These are phyloP conservation scores for Psilocybe cubensis DNA, from an alignment of 768 basidiomycete species.

Conservation along the genomic window DNA sequence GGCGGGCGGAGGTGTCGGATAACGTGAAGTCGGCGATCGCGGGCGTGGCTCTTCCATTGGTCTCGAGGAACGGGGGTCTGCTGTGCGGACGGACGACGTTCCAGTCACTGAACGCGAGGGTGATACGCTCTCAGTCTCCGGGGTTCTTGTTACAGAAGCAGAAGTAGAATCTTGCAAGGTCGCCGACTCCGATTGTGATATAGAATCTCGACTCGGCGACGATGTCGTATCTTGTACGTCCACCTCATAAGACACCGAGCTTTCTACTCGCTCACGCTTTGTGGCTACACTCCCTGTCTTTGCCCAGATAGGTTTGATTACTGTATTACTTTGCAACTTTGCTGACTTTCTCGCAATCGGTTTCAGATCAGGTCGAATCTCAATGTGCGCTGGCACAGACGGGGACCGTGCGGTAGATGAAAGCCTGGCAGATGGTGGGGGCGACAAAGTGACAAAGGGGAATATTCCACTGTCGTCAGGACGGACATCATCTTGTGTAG, in stretches of 20 bases:
- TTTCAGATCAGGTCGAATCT: not conserved
- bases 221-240: not conserved
- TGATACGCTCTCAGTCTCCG: too few relatives aligned
- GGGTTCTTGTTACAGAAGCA: too few relatives aligned
- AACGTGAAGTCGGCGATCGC: slow-evolving; percentile 15
- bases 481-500: not conserved
- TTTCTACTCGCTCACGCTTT: not conserved
- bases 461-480: slow-evolving; percentile 10
- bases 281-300: too few relatives aligned
- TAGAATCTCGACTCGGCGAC: not conserved
- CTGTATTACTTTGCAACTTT: too few relatives aligned
- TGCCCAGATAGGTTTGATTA: too few relatives aligned
- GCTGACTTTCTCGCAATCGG: not conserved
- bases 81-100: not conserved
- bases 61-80: not conserved
- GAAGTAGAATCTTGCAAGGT: not conserved
- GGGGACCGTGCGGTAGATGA: not conserved
- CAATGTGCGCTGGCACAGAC: not conserved
- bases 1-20: slow-evolving; percentile 44
- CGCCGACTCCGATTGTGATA: not conserved
- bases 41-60: not conserved
- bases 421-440: slow-evolving; percentile 5
- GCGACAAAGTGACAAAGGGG: slow-evolving; percentile 18
- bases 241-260: not conserved
- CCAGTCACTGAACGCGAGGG: not conserved